Evolutionary conservation across 2,329 filamentous ascomycete species (phyloP), one percentile per base, ranked within the genome.

Genomic region (Xylaria sp.): DNA sequence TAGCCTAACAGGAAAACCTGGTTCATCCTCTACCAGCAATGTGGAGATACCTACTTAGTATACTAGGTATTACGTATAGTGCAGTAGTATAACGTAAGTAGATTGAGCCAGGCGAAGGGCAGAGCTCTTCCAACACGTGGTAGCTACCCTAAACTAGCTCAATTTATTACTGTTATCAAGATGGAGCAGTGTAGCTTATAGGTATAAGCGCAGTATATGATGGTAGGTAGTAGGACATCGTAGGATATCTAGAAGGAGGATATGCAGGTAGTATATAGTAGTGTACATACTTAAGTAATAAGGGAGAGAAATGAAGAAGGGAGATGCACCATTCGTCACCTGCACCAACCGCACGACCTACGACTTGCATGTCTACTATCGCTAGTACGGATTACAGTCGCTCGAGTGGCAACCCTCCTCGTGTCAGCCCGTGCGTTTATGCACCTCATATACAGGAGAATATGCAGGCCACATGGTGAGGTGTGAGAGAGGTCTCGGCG

Each of bases 381-480:
- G 23, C 37, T 53, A 29, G 55, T 44, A 42, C 37, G 40, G 55
- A 44, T 12, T 60, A 37, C 55, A 59, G 58, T 63, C 29, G 62
- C 51, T 64, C 40, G 25, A 66, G 54, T 67, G 58, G 57, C 60
- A 61, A 65, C 61, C 42, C 48, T 66, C 63, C 66, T 71, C 69
- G 64, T 71, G 69, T 64, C 64, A 69, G 69, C 67, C 60, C 54
- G 67, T 69, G 64, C 61, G 58, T 71, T 67, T 63, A 69, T 69
- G 69, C 67, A 69, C 53, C 61, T 68, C 40, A 63, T 63, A 63
- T 59, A 65, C 66, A 65, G 51, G 57, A 65, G 35, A 51, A 70
- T 68, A 69, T 67, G 63, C 63, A 71, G 65, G 63, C 68, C 70
- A 69, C 68, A 71, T 72, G 68, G 68, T 69, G 62, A 70, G 68